These are phyloP conservation scores for Crepidotus variabilis DNA, from an alignment of 768 basidiomycete genomes.

Conservation along the genomic window DNA sequence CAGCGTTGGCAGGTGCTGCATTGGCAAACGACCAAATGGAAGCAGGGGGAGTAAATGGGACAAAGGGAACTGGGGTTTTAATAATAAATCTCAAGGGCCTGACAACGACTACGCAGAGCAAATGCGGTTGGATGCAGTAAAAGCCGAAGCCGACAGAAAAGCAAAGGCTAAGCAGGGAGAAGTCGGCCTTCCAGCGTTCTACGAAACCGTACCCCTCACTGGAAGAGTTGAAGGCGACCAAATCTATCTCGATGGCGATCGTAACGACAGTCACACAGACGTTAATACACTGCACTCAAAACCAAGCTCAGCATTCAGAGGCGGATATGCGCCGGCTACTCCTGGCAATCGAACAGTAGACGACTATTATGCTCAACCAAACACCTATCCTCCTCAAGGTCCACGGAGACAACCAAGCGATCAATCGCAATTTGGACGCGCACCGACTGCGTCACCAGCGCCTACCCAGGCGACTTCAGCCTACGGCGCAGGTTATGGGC, in stretches of 20 bases:
- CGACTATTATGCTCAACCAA: conserved; percentile 54
- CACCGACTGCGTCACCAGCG: conserved; percentile 13
- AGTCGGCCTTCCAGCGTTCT: conserved; percentile 71
- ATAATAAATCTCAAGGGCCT: conserved; percentile 26
- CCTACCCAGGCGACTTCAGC: conserved; percentile 11
- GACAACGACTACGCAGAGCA: conserved; percentile 50
- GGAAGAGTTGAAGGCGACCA: conserved; percentile 54
- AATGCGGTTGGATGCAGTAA: conserved; percentile 79
- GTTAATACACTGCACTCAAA: conserved; percentile 22
- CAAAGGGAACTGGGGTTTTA: conserved; percentile 23
- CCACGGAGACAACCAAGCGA: conserved; percentile 32
- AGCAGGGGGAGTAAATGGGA: conserved; percentile 26
- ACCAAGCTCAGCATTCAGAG: conserved; percentile 32
- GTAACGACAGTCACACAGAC: conserved; percentile 21
- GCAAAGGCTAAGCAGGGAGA: conserved; percentile 58
- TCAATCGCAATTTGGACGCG: conserved; percentile 26
- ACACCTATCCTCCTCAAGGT: conserved; percentile 42
- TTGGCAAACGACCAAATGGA: conserved; percentile 40
- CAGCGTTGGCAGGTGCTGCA: conserved; percentile 79
- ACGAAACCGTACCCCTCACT: conserved; percentile 71
- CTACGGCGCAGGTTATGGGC: conserved; percentile 13
- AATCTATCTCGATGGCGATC: conserved; percentile 51
- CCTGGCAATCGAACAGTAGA: conserved; percentile 70
- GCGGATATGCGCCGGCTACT: conserved; percentile 64
- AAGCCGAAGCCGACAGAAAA: conserved; percentile 83